Evolutionary conservation across 345 rosid genomes (phyloP), one percentile per base, ranked within the genome.

Genomic region (Lepidium africanum): DNA sequence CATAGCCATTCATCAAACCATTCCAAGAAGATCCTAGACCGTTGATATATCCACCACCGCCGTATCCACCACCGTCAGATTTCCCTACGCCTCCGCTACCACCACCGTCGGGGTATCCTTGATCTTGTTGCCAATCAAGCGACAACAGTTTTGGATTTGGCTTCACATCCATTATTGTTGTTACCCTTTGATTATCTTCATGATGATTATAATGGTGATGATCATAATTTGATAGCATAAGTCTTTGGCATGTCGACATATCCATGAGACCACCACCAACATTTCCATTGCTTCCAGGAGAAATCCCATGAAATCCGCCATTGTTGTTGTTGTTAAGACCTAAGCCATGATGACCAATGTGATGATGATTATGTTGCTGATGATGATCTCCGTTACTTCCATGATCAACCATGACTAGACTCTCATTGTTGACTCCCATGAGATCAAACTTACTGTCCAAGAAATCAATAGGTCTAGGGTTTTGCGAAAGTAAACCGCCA

Each of bases 71-170:
- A 52, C 80, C 92, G 13, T 74, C 73, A 51, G 56, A 13, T 73
- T 51, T 73, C 52, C 60, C 74, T 39, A 49, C 40, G 16, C 51
- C 45, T 40, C 68, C 56, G 10, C 17, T 60, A 15, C 73, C 73
- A 36, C 63, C 59, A 48, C 63, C 78, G 47, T 80, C 83, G 4
- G 90, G 72, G 72, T 85, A 82, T 37, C 83, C 80, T 65, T 87
- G 93, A 65, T 83, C 87, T 69, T 90, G 96, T 64, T 87, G 94
- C 96, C 96, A 90, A 37, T 90, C 91, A 32, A 89, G 89, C 27
- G 96, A 85, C 57, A 85, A 73, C 33, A 87, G 63, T 83, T 82
- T 87, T 10, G 89, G 63, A 65, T 79, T 84, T 41, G 94, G 94
- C 75, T 90, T 90, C 77, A 85, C 89, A 71, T 89, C 91, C 45